Evolutionary conservation across 2,329 filamentous ascomycete species (phyloP), one percentile per base, ranked within the genome.

Genomic region (Xylariaceae sp.): DNA sequence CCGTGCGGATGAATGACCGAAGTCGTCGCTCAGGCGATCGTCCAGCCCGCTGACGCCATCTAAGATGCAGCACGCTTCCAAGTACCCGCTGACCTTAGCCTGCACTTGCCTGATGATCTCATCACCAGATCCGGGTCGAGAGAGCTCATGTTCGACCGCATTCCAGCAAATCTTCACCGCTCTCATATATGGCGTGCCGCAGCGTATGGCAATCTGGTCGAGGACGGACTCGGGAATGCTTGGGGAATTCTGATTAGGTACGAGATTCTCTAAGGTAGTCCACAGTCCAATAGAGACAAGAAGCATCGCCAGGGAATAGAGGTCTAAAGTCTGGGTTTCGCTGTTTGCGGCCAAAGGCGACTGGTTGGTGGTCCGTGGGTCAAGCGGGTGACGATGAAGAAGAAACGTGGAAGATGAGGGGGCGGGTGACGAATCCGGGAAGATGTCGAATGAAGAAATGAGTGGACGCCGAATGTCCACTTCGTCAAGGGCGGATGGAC

Each of bases 261-360:
- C 71, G 0, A 83, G 68, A 15, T 75, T 71, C 47, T 82, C 79
- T 0, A 90, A 73, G 11, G 81, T 83, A 3, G 80, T 82, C 88
- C 88, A 92, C 9, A 91, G 68, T 6, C 88, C 88, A 46, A 91
- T 82, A 6, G 88, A 88, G 2, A 90, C 72, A 0, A 92, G 74
- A 4, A 90, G 71, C 70, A 90, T 80, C 15, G 86, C 86, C 1
- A 92, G 73, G 6, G 86, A 84, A 63, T 90, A 90, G 2, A 91
- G 70, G 53, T 91, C 88, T 31, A 82, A 70, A 1, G 80, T 75
- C 36, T 81, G 79, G 38, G 77, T 77, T 47, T 83, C 80, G 1
- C 76, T 71, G 5, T 74, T 75, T 39, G 71, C 71, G 4, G 68
- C 61, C 10, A 81, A 62, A 0, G 76, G 74, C 0, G 78, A 78